Conservation (phyloP, 768 basidiomycete genomes). For the Boletus tomentosulus region DNA sequence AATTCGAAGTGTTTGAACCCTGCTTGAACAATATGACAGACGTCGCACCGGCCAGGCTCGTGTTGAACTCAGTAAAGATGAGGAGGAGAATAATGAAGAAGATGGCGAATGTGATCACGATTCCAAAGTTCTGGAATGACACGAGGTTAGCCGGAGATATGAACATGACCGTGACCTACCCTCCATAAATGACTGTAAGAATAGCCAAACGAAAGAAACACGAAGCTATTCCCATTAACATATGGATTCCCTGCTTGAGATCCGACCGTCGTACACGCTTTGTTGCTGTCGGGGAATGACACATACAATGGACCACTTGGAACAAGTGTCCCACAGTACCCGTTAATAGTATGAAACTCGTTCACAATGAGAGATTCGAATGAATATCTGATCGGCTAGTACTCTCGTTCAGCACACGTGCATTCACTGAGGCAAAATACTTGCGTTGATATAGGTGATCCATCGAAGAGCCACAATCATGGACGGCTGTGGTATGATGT, state of each 20-base stretch:
- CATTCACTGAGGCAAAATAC: constrained; percentile 26
- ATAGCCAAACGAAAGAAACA: constrained; percentile 42
- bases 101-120: constrained; percentile 59
- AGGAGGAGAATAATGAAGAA: constrained; percentile 56
- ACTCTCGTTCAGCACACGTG: not conserved
- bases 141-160: not conserved
- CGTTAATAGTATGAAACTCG: constrained; percentile 73
- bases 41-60: constrained; percentile 30
- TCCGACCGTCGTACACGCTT: constrained; percentile 74
- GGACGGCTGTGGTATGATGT: constrained; percentile 52
- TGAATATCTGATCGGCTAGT: constrained; percentile 49
- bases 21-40: constrained; percentile 65
- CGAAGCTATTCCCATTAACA: constrained; percentile 61
- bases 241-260: constrained; percentile 52
- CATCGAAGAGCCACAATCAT: constrained; percentile 70
- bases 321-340: constrained; percentile 53
- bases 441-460: constrained; percentile 61
- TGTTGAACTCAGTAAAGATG: constrained; percentile 55
- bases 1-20: constrained; percentile 35
- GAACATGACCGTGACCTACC: constrained; percentile 21
- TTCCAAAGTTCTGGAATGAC: constrained; percentile 56
- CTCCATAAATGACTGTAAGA: constrained; percentile 47
- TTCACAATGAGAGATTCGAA: constrained; percentile 77
- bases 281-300: constrained; percentile 52
- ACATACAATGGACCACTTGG: constrained; percentile 64